Evolutionary conservation across 1,284 basidiomycete genomes (phyloP).

Genomic region (Heliocybe sulcata): DNA sequence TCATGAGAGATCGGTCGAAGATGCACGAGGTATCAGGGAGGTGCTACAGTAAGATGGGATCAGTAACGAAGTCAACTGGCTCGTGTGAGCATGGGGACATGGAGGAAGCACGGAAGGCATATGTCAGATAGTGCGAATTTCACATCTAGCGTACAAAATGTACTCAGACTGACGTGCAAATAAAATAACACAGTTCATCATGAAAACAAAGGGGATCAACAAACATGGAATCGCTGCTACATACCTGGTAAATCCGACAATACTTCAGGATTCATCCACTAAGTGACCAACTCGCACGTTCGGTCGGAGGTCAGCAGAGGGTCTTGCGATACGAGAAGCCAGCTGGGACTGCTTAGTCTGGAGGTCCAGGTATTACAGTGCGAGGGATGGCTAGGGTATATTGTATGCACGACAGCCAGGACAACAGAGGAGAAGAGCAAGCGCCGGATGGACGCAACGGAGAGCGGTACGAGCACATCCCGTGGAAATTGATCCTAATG

Average conservation of each 20-base stretch:
- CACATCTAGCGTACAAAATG: slow-evolving; percentile 20
- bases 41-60: background rate
- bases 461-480: background rate
- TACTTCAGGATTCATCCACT: background rate
- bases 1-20: background rate
- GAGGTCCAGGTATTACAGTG: too few relatives aligned
- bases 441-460: background rate
- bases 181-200: slow-evolving; percentile 28
- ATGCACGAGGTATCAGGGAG: background rate
- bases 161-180: slow-evolving; percentile 51
- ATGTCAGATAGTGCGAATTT: slow-evolving; percentile 23
- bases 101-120: background rate
- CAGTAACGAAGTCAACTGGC: background rate
- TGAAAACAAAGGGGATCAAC: background rate
- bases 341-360: too few relatives aligned
- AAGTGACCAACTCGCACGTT: too few relatives aligned
- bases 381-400: background rate
- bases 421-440: background rate
- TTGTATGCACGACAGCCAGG: background rate
- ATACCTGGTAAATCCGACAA: background rate
- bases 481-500: background rate
- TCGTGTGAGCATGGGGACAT: background rate
- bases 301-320: too few relatives aligned
- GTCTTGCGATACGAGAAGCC: too few relatives aligned
- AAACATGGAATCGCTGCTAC: background rate